Base-by-base conservation (phyloP, 768 basidiomycete genomes). In the Tulasnella sp. region DNA sequence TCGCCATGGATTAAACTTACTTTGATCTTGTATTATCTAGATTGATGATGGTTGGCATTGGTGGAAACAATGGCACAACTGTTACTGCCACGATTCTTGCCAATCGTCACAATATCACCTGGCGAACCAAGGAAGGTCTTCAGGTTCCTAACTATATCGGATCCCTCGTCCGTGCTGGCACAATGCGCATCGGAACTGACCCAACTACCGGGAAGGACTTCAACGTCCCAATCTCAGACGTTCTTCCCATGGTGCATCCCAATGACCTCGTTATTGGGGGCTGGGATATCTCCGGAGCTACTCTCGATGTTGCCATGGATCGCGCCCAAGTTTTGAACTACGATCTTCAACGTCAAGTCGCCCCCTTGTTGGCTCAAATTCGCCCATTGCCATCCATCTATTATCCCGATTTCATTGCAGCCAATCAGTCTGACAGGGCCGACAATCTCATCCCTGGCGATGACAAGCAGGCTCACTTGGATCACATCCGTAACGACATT, bases 141-240 rank as follows among this genome's bases (percentile, higher is more conserved):
- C 87, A 93, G 69, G 83, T 81, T 64, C 95, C 95, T 62, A 96
- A 99, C 72, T 96, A 96, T 71, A 89, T 96, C 58, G 93, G 92
- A 44, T 96, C 93, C 19, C 72, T 99, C 60, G 81, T 98, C 51
- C 88, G 92, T 56, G 93, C 92, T 3, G 95, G 91, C 39, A 99
- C 95, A 45, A 76, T 98, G 55, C 80, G 87, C 61, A 75, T 99
- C 53, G 95, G 95, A 37, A 74, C 75, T 48, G 89, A 98, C 58
- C 75, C 78, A 33, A 61, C 65, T 27, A 79, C 80, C 2, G 84
- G 83, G 59, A 87, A 89, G 69, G 95, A 98, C 61, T 77, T 98
- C 58, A 75, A 91, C 61, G 81, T 93, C 56, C 95, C 95, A 15
- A 70, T 98, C 61, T 85, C 81, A 8, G 91, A 93, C 61, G 78